Conservation (phyloP, 1,284 basidiomycete species). For the Trichosporon faecale region DNA sequence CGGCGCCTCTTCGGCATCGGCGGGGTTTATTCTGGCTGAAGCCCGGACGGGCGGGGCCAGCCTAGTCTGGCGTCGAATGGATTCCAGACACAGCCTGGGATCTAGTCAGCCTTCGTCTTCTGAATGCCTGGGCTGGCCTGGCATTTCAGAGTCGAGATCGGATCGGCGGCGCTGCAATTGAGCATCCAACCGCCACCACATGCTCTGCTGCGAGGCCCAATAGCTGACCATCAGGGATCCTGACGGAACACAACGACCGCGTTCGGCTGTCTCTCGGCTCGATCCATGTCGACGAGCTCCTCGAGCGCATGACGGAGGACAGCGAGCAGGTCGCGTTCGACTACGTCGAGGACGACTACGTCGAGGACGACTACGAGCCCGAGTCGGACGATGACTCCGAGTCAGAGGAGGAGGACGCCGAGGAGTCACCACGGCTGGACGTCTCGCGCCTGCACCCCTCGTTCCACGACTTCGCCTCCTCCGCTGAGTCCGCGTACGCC, state of each 20-base stretch:
- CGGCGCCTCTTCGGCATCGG: too few species aligned
- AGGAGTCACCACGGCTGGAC: not conserved
- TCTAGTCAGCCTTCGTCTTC: too few species aligned
- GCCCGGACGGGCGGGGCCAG: too few species aligned
- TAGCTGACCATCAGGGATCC: not conserved
- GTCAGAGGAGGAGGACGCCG: not conserved
- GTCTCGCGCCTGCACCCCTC: not conserved
- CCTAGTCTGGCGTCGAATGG: too few species aligned
- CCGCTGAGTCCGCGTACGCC: not conserved
- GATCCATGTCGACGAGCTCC: slow-evolving; percentile 3
- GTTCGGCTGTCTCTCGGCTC: not conserved
- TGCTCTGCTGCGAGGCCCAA: not conserved
- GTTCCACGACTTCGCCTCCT: not conserved
- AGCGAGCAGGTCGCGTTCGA: not conserved
- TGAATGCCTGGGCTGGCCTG: too few species aligned
- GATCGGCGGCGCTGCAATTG: too few species aligned
- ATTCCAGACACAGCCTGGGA: too few species aligned
- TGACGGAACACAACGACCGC: not conserved
- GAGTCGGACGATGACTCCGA: not conserved
- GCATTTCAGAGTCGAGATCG: too few species aligned
- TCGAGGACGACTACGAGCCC: not conserved
- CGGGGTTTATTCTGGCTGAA: too few species aligned
- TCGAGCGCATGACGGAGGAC: slow-evolving; percentile 5
- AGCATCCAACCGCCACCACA: too few species aligned
- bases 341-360: not conserved